A percentile compares a stretch with the other conserved stretches of the same genome.
Conservation (phyloP, 2,329 filamentous ascomycete genomes). For the Cercospora berteroae region DNA sequence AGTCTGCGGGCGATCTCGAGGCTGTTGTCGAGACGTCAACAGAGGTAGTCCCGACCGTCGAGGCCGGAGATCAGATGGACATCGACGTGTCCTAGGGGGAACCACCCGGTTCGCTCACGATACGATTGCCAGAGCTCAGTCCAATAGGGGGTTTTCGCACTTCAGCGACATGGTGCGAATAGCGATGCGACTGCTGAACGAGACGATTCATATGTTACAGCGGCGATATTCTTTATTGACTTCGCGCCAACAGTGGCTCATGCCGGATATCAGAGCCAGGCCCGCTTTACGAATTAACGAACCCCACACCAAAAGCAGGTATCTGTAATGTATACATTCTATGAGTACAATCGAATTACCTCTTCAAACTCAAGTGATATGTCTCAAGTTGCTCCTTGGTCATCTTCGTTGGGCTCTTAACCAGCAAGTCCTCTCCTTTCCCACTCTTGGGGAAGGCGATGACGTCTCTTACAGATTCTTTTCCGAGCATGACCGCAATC, state of each 20-base stretch:
- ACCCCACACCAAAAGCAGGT: slow-evolving; percentile 1
- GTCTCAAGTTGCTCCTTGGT: slow-evolving; percentile 59
- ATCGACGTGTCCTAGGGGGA: neutral
- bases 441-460: slow-evolving; percentile 96
- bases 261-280: neutral
- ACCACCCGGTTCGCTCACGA: neutral
- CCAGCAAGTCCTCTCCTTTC: slow-evolving; percentile 80
- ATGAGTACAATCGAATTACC: neutral
- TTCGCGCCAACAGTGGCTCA: neutral
- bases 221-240: neutral
- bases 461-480: slow-evolving; percentile 79
- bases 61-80: slow-evolving; percentile 3
- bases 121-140: neutral
- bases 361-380: slow-evolving; percentile 54
- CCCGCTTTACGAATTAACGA: slow-evolving; percentile 6
- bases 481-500: slow-evolving; percentile 73
- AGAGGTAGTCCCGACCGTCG: neutral
- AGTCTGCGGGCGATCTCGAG: neutral
- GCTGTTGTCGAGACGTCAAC: neutral
- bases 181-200: neutral
- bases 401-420: slow-evolving; percentile 71
- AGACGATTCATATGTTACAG: neutral
- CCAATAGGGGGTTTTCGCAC: neutral
- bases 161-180: neutral
- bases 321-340: slow-evolving; percentile 11